These are phyloP conservation scores for Stephania yunnanensis DNA, from an alignment of 164 flowering plant species.

Conservation along the genomic window DNA sequence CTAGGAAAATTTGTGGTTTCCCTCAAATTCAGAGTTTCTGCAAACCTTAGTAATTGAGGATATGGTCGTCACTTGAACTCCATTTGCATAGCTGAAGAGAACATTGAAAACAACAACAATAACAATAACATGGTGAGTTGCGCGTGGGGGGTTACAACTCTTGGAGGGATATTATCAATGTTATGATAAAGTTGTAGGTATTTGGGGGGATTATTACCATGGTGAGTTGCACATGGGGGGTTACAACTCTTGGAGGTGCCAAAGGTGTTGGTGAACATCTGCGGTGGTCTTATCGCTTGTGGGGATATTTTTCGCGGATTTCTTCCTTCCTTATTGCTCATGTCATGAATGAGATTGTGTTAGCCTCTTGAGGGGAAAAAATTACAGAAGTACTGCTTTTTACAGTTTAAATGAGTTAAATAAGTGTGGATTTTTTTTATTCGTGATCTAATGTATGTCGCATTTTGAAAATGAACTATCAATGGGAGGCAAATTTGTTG, in stretches of 20 bases:
- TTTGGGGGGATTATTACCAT: slow-evolving; percentile 81
- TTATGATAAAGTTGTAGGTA: slow-evolving; percentile 82
- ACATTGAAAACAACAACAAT: slow-evolving; percentile 23
- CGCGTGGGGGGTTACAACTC: slow-evolving; percentile 61
- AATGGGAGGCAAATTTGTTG: too few relatives aligned
- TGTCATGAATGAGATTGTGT: slow-evolving; percentile 34
- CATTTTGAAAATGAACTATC: too few relatives aligned
- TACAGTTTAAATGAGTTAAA: too few relatives aligned
- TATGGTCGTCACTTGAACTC: slow-evolving; percentile 42
- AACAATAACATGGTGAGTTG: slow-evolving; percentile 75
- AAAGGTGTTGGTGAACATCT: slow-evolving; percentile 94
- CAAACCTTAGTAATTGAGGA: slow-evolving; percentile 24
- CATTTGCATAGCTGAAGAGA: slow-evolving; percentile 32
- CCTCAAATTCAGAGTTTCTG: slow-evolving; percentile 16
- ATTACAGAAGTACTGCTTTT: too few relatives aligned
- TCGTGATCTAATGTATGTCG: too few relatives aligned
- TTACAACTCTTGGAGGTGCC: slow-evolving; percentile 88
- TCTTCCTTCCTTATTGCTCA: slow-evolving; percentile 69
- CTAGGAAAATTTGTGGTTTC: too few relatives aligned
- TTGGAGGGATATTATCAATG: slow-evolving; percentile 91
- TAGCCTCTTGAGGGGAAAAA: neutral
- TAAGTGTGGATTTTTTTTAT: too few relatives aligned
- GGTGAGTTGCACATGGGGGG: slow-evolving; percentile 93
- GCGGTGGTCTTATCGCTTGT: slow-evolving; percentile 92
- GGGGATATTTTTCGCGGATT: slow-evolving; percentile 86